Conservation (phyloP, 2,329 filamentous ascomycete genomes). For the Grosmannia serpens region DNA sequence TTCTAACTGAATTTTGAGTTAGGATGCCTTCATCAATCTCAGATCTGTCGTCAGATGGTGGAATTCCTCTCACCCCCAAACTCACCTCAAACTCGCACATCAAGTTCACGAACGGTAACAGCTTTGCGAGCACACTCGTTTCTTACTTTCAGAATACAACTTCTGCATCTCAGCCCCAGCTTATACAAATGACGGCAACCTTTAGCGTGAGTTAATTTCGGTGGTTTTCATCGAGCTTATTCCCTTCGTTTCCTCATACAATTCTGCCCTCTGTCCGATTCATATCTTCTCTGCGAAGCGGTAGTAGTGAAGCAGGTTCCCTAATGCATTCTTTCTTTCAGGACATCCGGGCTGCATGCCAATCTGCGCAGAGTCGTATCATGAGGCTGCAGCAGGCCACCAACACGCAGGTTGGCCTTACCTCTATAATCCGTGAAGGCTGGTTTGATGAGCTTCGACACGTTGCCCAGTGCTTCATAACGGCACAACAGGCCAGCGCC, state of each 20-base stretch:
- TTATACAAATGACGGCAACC: background rate
- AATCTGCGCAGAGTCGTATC: slow-evolving; percentile 11
- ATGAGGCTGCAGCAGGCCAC: slow-evolving; percentile 13
- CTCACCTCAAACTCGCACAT: background rate
- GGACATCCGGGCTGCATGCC: slow-evolving; percentile 10
- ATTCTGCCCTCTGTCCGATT: background rate
- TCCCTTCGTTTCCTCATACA: background rate
- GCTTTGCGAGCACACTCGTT: background rate
- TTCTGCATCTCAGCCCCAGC: background rate
- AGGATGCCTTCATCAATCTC: background rate
- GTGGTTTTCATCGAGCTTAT: background rate
- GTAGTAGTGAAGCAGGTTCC: too few relatives aligned
- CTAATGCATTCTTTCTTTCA: background rate
- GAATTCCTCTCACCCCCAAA: background rate
- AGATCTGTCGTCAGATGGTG: background rate
- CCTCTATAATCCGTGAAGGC: slow-evolving; percentile 1
- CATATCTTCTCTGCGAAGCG: background rate
- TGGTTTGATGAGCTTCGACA: slow-evolving; percentile 10
- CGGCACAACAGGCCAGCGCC: slow-evolving; percentile 10
- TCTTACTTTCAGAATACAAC: background rate
- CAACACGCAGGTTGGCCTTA: slow-evolving; percentile 11
- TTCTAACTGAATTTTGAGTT: background rate
- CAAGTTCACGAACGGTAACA: background rate
- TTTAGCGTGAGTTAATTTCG: background rate
- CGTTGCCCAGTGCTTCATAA: slow-evolving; percentile 13